Evolutionary conservation across 306 rosid genomes (phyloP).

Genomic region (Alnus rubra): DNA sequence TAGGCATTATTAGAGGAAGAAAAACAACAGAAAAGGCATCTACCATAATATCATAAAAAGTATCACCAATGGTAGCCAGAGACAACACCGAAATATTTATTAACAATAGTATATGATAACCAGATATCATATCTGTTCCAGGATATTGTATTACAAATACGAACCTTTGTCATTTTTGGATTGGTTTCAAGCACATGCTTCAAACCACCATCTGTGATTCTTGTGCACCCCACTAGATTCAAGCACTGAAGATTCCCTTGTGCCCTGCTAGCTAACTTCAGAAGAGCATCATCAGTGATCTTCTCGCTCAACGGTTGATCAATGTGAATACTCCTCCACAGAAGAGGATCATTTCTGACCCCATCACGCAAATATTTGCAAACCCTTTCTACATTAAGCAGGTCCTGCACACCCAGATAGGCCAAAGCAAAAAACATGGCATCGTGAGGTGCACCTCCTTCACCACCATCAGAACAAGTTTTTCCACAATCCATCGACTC

Average conservation of each 20-base stretch:
- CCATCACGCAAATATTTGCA: constrained; percentile 51
- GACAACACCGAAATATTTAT: not conserved
- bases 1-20: not conserved
- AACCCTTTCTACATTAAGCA: constrained; percentile 57
- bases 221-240: constrained; percentile 46
- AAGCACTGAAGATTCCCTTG: constrained; percentile 59
- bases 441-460: constrained; percentile 56
- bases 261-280: constrained; percentile 61
- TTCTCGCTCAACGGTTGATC: constrained; percentile 43
- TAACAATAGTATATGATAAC: not conserved
- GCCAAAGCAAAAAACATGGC: constrained; percentile 54
- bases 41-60: not conserved
- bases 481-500: constrained; percentile 18
- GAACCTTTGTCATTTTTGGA: constrained; percentile 57
- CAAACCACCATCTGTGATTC: constrained; percentile 59
- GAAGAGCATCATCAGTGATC: constrained; percentile 50
- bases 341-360: constrained; percentile 52
- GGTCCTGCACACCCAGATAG: constrained; percentile 60
- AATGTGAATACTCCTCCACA: constrained; percentile 60
- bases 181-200: constrained; percentile 50
- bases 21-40: not conserved
- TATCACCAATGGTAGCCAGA: not conserved
- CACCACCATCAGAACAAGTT: constrained; percentile 11
- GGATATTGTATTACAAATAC: constrained; percentile 18
- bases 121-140: not conserved